These are phyloP conservation scores for Mantamonas sphyraenae DNA, from an alignment of 78 protist species.

Conservation along the genomic window DNA sequence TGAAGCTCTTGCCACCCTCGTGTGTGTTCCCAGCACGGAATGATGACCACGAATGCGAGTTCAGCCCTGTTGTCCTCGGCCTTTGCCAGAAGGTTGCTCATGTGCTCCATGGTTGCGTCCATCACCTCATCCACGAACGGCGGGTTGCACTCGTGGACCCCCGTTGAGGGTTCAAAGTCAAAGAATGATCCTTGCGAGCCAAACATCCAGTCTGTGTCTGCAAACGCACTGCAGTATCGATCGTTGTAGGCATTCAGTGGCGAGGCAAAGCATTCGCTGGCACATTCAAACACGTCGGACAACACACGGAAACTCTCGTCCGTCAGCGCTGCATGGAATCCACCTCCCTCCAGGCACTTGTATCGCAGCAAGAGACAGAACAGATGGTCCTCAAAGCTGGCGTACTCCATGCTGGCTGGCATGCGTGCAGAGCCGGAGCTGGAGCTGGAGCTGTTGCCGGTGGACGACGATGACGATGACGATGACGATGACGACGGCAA, in stretches of 20 bases:
- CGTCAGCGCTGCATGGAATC: slow-evolving; percentile 20
- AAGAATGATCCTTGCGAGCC: slow-evolving; percentile 20
- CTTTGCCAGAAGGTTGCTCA: neutral
- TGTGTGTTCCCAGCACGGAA: slow-evolving; percentile 15
- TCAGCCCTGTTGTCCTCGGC: neutral
- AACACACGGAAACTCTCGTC: neutral
- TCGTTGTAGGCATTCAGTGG: slow-evolving; percentile 7
- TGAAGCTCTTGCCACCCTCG: slow-evolving; percentile 1
- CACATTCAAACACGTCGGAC: neutral
- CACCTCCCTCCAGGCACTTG: slow-evolving; percentile 9
- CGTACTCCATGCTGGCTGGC: too few species aligned
- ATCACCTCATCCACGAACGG: slow-evolving; percentile 21
- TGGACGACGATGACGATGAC: too few species aligned
- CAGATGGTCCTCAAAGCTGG: too few species aligned
- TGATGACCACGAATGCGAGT: neutral
- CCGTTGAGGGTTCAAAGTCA: neutral
- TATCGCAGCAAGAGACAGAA: slow-evolving; percentile 15
- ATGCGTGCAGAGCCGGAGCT: too few species aligned
- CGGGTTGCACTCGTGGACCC: slow-evolving; percentile 20
- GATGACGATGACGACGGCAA: too few species aligned
- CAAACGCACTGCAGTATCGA: slow-evolving; percentile 7
- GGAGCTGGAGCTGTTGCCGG: too few species aligned
- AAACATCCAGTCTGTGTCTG: slow-evolving; percentile 13
- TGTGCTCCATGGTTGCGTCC: neutral
- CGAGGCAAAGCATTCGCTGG: slow-evolving; percentile 22